phyloP scores from a whole-genome alignment of 805 yeast species.

The Yarrowia deformans region DNA sequence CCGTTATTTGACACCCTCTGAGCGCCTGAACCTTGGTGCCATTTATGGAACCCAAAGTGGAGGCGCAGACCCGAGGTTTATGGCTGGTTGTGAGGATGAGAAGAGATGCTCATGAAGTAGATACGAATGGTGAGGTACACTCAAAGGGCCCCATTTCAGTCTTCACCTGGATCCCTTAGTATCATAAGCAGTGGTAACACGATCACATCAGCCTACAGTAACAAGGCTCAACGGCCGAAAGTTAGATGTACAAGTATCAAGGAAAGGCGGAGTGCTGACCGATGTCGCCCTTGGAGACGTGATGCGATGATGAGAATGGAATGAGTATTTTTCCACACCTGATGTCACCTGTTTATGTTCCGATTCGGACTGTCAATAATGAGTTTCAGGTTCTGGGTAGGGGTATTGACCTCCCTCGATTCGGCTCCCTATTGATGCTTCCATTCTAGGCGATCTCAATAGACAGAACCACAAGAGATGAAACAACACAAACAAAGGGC shows the following conservation, averaged over 20 bases:
- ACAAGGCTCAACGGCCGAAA: slow-evolving; percentile 17
- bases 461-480: not conserved
- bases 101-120: too few species aligned
- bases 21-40: not conserved
- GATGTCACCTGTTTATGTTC: not conserved
- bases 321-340: not conserved
- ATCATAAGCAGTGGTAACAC: too few species aligned
- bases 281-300: not conserved
- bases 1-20: not conserved
- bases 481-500: not conserved
- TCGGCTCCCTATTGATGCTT: not conserved
- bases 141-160: too few species aligned
- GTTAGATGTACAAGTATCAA: not conserved
- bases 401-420: not conserved
- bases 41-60: slow-evolving; percentile 13
- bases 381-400: not conserved
- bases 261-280: not conserved
- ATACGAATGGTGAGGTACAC: too few species aligned
- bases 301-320: not conserved
- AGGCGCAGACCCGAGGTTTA: not conserved
- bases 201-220: not conserved
- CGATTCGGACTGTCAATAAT: not conserved
- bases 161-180: not conserved
- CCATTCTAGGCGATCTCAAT: not conserved
- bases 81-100: not conserved